These are phyloP conservation scores for Prunus dulcis DNA, from an alignment of 306 rosid species.

Conservation along the genomic window DNA sequence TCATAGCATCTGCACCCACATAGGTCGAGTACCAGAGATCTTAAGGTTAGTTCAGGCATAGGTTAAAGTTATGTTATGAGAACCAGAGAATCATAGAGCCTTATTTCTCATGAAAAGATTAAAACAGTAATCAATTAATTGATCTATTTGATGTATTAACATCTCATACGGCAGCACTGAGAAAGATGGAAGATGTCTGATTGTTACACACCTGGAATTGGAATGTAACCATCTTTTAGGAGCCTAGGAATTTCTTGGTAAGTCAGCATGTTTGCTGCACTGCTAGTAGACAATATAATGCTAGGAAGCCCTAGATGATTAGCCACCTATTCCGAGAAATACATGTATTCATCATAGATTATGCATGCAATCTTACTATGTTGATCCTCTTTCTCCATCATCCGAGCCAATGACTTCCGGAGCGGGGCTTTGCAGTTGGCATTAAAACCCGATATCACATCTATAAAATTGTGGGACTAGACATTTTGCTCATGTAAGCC, in stretches of 20 bases:
- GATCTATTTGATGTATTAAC: neutral
- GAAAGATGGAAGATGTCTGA: neutral
- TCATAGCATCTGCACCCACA: conserved; percentile 22
- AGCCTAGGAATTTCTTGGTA: conserved; percentile 31
- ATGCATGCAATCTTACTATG: conserved; percentile 29
- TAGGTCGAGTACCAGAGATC: neutral
- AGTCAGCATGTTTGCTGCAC: conserved; percentile 25
- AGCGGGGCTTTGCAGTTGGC: conserved; percentile 15
- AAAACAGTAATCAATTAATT: too few relatives aligned
- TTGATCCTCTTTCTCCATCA: neutral
- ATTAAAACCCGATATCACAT: neutral
- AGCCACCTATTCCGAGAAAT: conserved; percentile 39
- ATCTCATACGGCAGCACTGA: neutral
- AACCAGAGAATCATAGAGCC: neutral
- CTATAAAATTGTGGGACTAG: neutral
- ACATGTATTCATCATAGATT: conserved; percentile 42
- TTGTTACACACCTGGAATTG: conserved; percentile 8
- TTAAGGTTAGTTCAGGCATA: neutral
- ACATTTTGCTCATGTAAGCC: conserved; percentile 5
- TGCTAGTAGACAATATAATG: conserved; percentile 37
- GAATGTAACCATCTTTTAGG: conserved; percentile 27
- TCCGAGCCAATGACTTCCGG: neutral
- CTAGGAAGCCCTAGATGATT: conserved; percentile 31
- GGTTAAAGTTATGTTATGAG: neutral
- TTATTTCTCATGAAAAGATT: too few relatives aligned